A percentile compares a stretch with the other conserved stretches of the same genome.
Evolutionary conservation across 495 filamentous ascomycete species (phyloP).

Genomic region (Aspergillus olivimuriae): DNA sequence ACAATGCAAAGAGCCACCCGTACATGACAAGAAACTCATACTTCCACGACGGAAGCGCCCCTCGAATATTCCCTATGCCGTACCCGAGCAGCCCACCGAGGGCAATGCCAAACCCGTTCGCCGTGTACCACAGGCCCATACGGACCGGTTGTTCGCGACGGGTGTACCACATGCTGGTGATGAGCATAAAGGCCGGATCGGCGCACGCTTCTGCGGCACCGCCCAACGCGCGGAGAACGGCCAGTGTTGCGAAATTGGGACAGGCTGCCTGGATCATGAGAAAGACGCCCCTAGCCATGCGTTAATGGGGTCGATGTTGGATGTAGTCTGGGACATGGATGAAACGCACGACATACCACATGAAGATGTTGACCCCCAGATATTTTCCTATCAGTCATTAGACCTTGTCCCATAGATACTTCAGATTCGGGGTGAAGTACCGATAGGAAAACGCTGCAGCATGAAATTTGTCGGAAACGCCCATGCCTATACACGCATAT

Average conservation of each 20-base stretch:
- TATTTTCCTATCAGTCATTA: conserved; percentile 41
- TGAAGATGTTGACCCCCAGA: conserved; percentile 51
- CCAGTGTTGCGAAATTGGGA: conserved; percentile 46
- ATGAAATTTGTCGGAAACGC: conserved; percentile 49
- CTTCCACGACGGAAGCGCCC: conserved; percentile 49
- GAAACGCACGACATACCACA: conserved; percentile 33
- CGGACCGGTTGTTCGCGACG: conserved; percentile 52
- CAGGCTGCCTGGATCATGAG: conserved; percentile 51
- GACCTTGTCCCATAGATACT: neutral
- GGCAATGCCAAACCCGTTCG: conserved; percentile 53
- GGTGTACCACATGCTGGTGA: conserved; percentile 47
- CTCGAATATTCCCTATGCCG: conserved; percentile 49
- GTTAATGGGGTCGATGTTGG: neutral
- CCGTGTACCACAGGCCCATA: conserved; percentile 55
- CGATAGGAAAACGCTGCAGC: conserved; percentile 51
- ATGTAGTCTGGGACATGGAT: neutral
- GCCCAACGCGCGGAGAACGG: conserved; percentile 42
- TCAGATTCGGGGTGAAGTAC: conserved; percentile 14
- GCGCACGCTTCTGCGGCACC: conserved; percentile 52
- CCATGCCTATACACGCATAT: conserved; percentile 22
- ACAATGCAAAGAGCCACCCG: neutral
- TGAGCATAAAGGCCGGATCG: conserved; percentile 32
- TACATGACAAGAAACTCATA: conserved; percentile 50
- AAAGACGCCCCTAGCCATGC: conserved; percentile 40
- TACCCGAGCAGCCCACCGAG: conserved; percentile 54